Base-by-base conservation (phyloP, 495 filamentous ascomycete species). In the Penicilliopsis zonata region DNA sequence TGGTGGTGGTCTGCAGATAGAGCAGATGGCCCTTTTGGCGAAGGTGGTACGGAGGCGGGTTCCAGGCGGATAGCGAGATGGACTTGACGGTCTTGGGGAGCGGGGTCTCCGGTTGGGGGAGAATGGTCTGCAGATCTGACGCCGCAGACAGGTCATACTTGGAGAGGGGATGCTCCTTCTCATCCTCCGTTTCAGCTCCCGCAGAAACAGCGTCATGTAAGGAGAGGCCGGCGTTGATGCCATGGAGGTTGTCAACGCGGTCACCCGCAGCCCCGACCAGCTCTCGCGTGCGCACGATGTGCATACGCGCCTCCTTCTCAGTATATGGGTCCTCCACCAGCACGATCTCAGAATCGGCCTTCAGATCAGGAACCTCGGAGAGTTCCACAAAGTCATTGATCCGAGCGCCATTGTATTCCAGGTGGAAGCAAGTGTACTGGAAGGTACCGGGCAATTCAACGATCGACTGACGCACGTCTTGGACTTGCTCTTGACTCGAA, bases 401-500 rank as follows among this genome's bases (percentile, higher is more conserved):
- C 26, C 81, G 76, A 46, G 78, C 59, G 33, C 81, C 80, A 13
- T 84, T 74, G 61, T 82, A 75, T 52, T 96, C 86, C 25, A 99
- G 75, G 58, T 96, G 92, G 68, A 99, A 99, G 65, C 92, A 99
- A 24, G 92, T 88, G 63, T 96, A 95, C 57, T 94, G 86, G 57
- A 94, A 80, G 32, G 86, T 87, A 32, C 77, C 69, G n/a, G 92
- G 92, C 29, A 81, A 67, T 55, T 99, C 92, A 55, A 94, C 80
- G 49, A 99, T 80, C 18, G 90, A 90, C 60, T 95, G 88, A 37
- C 92, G 82, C 43, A 99, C 76, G 65, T 99, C 92, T 57, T 99
- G 92, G 28, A 96, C 78, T 52, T 94, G 87, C 55, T 96, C 92
- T 65, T 93, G 78, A 35, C 79, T 77, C 5, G 86, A 90, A 13